Evolutionary conservation across 2,329 filamentous ascomycete genomes (phyloP), one percentile per base, ranked within the genome.

Genomic region (Colletotrichum tabaci): DNA sequence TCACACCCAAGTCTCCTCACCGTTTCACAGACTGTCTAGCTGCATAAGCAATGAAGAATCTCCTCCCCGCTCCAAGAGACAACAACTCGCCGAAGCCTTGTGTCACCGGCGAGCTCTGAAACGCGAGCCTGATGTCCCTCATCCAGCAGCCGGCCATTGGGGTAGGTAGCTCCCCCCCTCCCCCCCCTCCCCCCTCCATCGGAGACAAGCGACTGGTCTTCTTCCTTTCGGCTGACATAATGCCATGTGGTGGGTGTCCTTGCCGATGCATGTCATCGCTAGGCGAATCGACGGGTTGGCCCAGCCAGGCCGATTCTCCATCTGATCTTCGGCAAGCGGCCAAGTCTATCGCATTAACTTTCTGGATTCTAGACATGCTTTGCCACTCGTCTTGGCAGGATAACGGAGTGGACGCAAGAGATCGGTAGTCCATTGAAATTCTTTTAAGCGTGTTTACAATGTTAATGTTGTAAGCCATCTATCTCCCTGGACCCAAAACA

Each of bases 291-390:
- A 68, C 7, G 26, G 49, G 8, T 38, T 26, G 1, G 49, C 23
- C 46, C 30, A n/a, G 47, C 15, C 42, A 26, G 50, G 42, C 42
- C 44, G 23, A 16, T 18, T 30, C 15, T 64, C 55, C 60, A 42
- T 72, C 69, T 64, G 69, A 72, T 69, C 26, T 69, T 72, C 66
- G 60, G 69, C 58, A 71, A 23, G 65, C 46, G 46, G 57, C 57
- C 64, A 55, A 23, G 21, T 42, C 35, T 47, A 47, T 58, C 13
- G 46, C 26, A 42, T 35, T 58, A 52, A 49, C 35, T 38, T 38
- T 38, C 8, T 38, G 30, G 52, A 38, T 67, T 60, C 9, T 12
- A 12, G 47, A 35, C 46, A 55, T 18, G 44, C 60, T 47, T 60
- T 44, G 38, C 38, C 35, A 10, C n/a, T 38, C 16, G 26, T 35